A percentile compares a stretch with the other conserved stretches of the same genome.
These are phyloP conservation scores for Diophrys sp. DNA, from an alignment of 73 alveolate species.

Conservation along the genomic window DNA sequence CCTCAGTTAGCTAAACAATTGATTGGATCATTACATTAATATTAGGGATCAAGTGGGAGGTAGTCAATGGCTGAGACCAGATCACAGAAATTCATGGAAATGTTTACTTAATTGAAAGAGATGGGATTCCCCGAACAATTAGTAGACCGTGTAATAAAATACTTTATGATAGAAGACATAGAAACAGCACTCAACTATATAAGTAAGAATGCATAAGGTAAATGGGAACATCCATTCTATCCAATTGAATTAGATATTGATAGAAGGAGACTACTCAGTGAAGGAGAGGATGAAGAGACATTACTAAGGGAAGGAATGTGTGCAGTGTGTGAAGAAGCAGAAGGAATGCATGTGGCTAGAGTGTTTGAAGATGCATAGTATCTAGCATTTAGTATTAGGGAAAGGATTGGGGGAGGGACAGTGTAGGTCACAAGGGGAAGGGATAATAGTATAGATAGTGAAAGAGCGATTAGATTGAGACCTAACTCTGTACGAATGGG, in stretches of 20 bases:
- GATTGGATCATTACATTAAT: neutral
- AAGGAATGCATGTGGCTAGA: neutral
- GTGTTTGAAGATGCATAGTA: neutral
- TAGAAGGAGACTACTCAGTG: too few relatives aligned
- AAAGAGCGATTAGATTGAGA: too few relatives aligned
- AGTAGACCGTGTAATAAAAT: neutral
- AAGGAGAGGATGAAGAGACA: neutral
- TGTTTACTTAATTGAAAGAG: neutral
- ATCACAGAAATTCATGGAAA: neutral
- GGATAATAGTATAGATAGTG: too few relatives aligned
- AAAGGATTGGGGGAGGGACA: too few relatives aligned
- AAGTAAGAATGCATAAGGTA: neutral
- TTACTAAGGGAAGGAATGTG: neutral
- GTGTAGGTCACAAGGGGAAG: too few relatives aligned
- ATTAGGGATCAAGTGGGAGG: neutral
- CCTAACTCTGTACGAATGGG: too few relatives aligned
- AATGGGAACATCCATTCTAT: neutral
- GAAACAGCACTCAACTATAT: neutral
- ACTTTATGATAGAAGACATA: neutral
- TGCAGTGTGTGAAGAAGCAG: neutral
- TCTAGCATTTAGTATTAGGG: too few relatives aligned
- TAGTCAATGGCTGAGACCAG: neutral
- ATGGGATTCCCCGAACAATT: neutral
- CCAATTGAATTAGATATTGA: neutral
- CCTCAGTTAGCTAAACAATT: neutral